Percentiles rank a stretch among this genome's conserved stretches.
Conservation (phyloP, 805 yeast genomes). For the Candida ipomoeae region DNA sequence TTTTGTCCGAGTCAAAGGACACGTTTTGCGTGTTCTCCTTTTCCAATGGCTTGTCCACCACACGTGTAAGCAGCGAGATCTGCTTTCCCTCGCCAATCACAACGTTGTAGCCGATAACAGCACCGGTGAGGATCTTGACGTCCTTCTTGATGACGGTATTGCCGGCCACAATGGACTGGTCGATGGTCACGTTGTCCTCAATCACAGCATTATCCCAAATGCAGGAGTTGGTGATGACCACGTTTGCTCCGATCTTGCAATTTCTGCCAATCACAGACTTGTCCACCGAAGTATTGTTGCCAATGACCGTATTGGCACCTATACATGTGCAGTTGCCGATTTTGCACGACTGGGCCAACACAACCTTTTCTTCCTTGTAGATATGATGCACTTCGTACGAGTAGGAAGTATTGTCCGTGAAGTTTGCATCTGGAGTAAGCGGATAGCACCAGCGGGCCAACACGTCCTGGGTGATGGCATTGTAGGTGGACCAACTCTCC, state of each 20-base stretch:
- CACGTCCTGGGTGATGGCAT: conserved; percentile 84
- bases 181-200: conserved; percentile 57
- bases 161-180: conserved; percentile 68
- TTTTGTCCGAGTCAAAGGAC: conserved; percentile 36
- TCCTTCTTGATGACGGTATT: conserved; percentile 51
- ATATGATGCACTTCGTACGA: conserved; percentile 79
- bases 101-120: conserved; percentile 76
- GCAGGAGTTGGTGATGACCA: conserved; percentile 65
- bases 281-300: conserved; percentile 63
- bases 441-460: conserved; percentile 93
- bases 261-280: conserved; percentile 81
- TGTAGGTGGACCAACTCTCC: conserved; percentile 92
- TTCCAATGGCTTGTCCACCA: conserved; percentile 47
- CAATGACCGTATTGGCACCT: conserved; percentile 72
- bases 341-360: conserved; percentile 88
- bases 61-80: conserved; percentile 48
- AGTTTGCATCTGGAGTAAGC: conserved; percentile 79
- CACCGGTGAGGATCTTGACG: conserved; percentile 58
- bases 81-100: conserved; percentile 51
- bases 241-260: conserved; percentile 80
- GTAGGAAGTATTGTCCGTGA: conserved; percentile 62
- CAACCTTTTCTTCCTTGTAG: conserved; percentile 85
- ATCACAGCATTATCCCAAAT: conserved; percentile 82
- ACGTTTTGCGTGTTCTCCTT: conserved; percentile 26
- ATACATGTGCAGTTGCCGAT: conserved; percentile 78